Evolutionary conservation across 2,329 filamentous ascomycete species (phyloP), one percentile per base, ranked within the genome.

Genomic region (Arthrobotrys megalospora): DNA sequence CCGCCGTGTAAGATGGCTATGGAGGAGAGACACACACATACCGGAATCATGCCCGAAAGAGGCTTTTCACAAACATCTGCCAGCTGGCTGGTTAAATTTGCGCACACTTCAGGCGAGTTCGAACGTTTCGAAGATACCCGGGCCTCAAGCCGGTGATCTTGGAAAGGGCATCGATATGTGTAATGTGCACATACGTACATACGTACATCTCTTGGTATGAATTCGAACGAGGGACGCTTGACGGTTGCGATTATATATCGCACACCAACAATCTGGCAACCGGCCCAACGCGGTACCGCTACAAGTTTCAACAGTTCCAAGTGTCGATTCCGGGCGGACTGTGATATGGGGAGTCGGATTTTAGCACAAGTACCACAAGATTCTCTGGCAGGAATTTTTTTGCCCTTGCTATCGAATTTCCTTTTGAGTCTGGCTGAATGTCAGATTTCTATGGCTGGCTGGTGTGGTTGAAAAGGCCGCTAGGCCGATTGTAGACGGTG

Each of bases 361-460:
- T 55, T 62, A 72, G 48, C 47, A 38, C 52, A 21, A 67, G 62
- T 62, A 72, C 41, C 47, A 38, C 52, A 21, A 67, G 62, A 71
- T 78, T 78, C 52, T 63, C 43, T 63, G 64, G 62, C 55, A 72
- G 75, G 75, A 78, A 78, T 78, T 52, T 28, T 14, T 52, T 11
- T 71, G 67, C 67, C 75, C 75, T 78, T 72, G 75, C 75, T 52
- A 62, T 67, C 53, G 75, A 78, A 78, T 78, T 78, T 72, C 67
- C 60, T 47, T 55, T 66, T 64, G 48, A 28, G 75, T 78, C 60
- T 72, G 75, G 70, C 62, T 75, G 70, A 75, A 75, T 75, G 63
- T 68, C 70, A 63, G 58, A 77, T 71, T 77, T 68, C 41, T 60
- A 32, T 55, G 24, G 47, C 28, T 60, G 28, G 58, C 5, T 50